phyloP scores from a whole-genome alignment of 2,329 filamentous ascomycete genomes.

The Talaromyces sp. region DNA sequence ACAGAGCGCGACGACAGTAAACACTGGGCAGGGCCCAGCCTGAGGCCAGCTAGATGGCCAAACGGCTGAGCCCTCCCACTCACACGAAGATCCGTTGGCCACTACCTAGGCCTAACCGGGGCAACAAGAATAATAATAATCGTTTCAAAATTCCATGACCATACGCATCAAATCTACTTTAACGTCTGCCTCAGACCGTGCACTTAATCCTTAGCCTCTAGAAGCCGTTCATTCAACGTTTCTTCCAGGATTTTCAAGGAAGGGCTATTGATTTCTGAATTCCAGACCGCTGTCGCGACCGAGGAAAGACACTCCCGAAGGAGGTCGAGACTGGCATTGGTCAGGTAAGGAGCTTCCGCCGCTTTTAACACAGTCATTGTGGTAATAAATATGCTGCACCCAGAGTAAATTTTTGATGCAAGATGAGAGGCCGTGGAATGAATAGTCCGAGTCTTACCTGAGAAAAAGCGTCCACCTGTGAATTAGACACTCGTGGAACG shows the following conservation, averaged over 20 bases:
- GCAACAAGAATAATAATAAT: no score
- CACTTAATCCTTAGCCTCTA: neutral
- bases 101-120: no score
- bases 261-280: neutral
- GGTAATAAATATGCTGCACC: neutral
- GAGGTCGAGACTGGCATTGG: neutral
- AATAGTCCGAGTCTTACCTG: slow-evolving; percentile 1
- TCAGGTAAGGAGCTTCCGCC: neutral
- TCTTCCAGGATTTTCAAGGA: neutral
- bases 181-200: neutral
- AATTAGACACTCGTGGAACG: slow-evolving; percentile 12
- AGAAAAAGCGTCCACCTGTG: slow-evolving; percentile 11
- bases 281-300: neutral
- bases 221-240: neutral
- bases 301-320: slow-evolving; percentile 4
- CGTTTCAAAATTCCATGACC: neutral
- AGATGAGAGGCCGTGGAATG: neutral
- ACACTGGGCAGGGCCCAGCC: no score
- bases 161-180: neutral
- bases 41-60: no score
- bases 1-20: no score
- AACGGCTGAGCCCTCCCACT: no score
- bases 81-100: no score
- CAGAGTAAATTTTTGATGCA: neutral
- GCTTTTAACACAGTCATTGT: neutral